Percentiles rank a stretch among this genome's conserved stretches.
Evolutionary conservation across 331 rosid genomes (phyloP).

Genomic region (Dryas integrifolia): DNA sequence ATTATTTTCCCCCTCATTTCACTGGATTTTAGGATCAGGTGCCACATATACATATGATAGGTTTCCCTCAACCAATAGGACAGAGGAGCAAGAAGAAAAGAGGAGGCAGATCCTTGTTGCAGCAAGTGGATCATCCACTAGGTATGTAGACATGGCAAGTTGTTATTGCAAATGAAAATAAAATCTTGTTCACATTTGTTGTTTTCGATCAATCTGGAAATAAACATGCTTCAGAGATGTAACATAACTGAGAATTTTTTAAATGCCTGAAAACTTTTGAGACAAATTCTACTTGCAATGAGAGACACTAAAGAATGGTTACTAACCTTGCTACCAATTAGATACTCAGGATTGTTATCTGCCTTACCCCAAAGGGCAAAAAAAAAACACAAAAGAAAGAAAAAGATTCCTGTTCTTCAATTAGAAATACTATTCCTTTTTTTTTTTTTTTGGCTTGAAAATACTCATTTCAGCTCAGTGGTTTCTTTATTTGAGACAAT

Average conservation of each 20-base stretch:
- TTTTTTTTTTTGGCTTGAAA: too few relatives aligned
- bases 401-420: too few relatives aligned
- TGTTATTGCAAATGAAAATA: conserved; percentile 4
- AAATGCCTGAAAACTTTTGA: not conserved
- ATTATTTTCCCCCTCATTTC: conserved; percentile 16
- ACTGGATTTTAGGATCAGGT: conserved; percentile 57
- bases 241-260: not conserved
- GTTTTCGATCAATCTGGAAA: conserved; percentile 22
- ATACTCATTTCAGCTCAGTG: too few relatives aligned
- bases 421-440: too few relatives aligned
- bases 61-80: conserved; percentile 76
- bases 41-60: conserved; percentile 78
- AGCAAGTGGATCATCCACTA: conserved; percentile 77
- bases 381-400: too few relatives aligned
- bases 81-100: conserved; percentile 90
- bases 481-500: not conserved
- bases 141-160: conserved; percentile 46
- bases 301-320: not conserved
- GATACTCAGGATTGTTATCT: too few relatives aligned
- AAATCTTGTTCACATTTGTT: not conserved
- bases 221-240: conserved; percentile 18
- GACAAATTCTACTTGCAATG: not conserved
- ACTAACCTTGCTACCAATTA: not conserved
- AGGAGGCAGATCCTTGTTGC: conserved; percentile 82
- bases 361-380: too few relatives aligned